Base-by-base conservation (phyloP, 345 rosid species). In the Erodium maritimum region DNA sequence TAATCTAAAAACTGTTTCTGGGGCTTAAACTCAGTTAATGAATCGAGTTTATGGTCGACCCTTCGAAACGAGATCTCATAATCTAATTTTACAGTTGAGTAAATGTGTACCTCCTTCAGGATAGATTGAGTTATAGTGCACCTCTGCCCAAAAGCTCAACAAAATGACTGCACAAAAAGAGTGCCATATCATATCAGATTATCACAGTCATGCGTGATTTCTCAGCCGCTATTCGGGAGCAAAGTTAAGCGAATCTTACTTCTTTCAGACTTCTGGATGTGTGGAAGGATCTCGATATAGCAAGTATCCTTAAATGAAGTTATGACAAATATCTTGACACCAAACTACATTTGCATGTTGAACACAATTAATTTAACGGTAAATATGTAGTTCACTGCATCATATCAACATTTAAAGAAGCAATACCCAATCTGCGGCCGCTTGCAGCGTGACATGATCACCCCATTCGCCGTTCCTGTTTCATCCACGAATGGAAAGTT, bases 111-210 rank as follows among this genome's bases (percentile, higher is more conserved):
- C 99, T 86, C 79, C 96, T 77, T 73, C 84, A 4, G 94, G 91
- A 72, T 89, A 87, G 7, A 93, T 83, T 12, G 99, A 89, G 65
- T 93, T 93, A 79, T 93, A 89, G 72, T 93, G 96, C 71, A 93
- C 99, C 70, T 87, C 96, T 1, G 94, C 96, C 99, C 96, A 93
- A 66, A 93, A 93, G 74, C 95, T 93, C 76, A 83, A 71, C 77
- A 73, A 89, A 63, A 93, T 80, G 63, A 87, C 99, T 86, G 90
- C 70, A 67, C 2, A 24, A 33, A 52, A 17, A n/a, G n/a, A n/a
- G n/a, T n/a, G n/a, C 48, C 8, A 3, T 42, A 16, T 42, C 48
- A 42, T 42, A 10, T 42, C 12, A 42, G 48, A 42, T 10, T 3
- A 29, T n/a, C n/a, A n/a, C n/a, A n/a, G n/a, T n/a, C n/a, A 29